Evolutionary conservation across 306 rosid genomes (phyloP), one percentile per base, ranked within the genome.

Genomic region (Trifolium subterraneum): DNA sequence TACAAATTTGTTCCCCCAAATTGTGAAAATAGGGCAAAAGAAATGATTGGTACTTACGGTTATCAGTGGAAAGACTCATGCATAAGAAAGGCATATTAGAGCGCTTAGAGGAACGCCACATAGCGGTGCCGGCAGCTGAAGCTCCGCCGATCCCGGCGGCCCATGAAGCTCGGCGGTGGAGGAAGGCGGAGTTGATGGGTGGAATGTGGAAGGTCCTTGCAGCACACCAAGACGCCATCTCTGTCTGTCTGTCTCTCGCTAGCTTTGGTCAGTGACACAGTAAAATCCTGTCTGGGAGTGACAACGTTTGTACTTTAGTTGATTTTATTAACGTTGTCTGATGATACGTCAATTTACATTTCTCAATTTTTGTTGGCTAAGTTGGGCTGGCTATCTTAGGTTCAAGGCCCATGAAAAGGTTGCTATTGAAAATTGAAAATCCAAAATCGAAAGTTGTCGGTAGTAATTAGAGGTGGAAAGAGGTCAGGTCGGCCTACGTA

Each of bases 211-310:
- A 78, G 54, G 81, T 75, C 80, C 86, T 82, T 8, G 87, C 87
- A 52, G 90, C 92, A 78, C 70, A 85, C 90, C 92, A 91, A 22
- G 93, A 88, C 19, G 92, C 94, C 98, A 93, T 93, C 61, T 64
- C 22, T 20, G 36, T 48, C 1, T n/a, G n/a, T 1, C 54, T 64
- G 7, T 56, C 2, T 1, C 54, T 54, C 7, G 5, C 4, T 48
- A 52, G 14, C 19, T 52, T 52, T 23, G 7, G 27, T 54, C 15
- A 12, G 60, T 36, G 0, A 8, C 39, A 36, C 39, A 36, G 10
- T 36, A 36, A 36, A 36, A 36, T 36, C 10, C 39, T 36, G 55
- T 48, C 54, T 48, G 20, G 4, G 4, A 48, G 10, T 9, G 22
- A 3, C 7, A n/a, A 36, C 39, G 39, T 36, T 35, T 36, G 39